Evolutionary conservation across 192 early-diverging fungal species (phyloP).

Genomic region (Linnemannia elongata): DNA sequence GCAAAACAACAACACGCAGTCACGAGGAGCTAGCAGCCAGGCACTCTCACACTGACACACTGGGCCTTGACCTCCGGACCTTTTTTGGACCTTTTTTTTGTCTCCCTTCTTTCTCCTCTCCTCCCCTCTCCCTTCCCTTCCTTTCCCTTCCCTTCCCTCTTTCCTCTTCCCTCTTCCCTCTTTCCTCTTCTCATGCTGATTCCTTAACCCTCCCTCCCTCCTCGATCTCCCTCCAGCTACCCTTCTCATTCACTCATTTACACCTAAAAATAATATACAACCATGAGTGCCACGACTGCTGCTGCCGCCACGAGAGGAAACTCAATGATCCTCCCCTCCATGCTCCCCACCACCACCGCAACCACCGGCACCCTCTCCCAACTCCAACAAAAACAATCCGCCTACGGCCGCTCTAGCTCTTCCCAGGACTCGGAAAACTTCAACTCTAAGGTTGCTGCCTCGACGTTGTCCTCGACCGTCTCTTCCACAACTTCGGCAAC

Average conservation of each 20-base stretch:
- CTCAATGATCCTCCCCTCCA: constrained; percentile 44
- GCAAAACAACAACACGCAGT: constrained; percentile 6
- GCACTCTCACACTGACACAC: too few relatives aligned
- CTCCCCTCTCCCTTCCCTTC: too few relatives aligned
- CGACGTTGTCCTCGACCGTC: constrained; percentile 3
- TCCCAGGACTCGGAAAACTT: neutral
- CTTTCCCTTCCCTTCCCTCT: neutral
- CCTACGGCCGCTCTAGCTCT: neutral
- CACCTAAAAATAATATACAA: neutral
- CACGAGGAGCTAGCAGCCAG: too few relatives aligned
- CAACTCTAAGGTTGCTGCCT: neutral
- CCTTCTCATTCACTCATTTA: neutral
- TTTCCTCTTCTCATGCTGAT: neutral
- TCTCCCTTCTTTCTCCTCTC: neutral
- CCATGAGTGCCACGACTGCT: constrained; percentile 54
- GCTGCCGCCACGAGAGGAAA: constrained; percentile 49
- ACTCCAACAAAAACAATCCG: constrained; percentile 27
- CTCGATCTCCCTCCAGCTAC: neutral
- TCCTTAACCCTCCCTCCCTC: neutral
- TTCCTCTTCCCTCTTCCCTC: neutral
- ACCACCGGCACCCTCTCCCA: constrained; percentile 39
- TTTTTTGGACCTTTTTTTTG: neutral
- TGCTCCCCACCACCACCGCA: constrained; percentile 48
- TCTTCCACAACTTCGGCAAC: neutral
- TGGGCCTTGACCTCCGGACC: neutral